These are phyloP conservation scores for Blastobotrys terrestris DNA, from an alignment of 805 yeast species.

Conservation along the genomic window DNA sequence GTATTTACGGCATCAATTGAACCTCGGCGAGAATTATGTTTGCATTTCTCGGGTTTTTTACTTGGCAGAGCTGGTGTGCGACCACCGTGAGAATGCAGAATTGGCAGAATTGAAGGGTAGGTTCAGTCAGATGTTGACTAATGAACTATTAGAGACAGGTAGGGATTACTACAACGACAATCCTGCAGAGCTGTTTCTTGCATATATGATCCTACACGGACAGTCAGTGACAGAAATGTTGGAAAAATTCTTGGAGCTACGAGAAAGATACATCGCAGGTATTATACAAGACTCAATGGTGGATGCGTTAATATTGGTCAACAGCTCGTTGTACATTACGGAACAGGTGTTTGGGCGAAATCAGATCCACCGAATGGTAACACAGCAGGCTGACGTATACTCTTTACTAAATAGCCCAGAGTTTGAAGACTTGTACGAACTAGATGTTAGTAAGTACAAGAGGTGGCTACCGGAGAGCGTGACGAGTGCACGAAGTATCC, in stretches of 20 bases:
- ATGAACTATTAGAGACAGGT: neutral
- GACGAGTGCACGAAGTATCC: slow-evolving; percentile 10
- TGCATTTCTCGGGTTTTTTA: neutral
- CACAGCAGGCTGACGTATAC: slow-evolving; percentile 14
- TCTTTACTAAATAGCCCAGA: slow-evolving; percentile 15
- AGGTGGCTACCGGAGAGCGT: slow-evolving; percentile 18
- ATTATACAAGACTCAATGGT: slow-evolving; percentile 7
- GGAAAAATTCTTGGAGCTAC: slow-evolving; percentile 8
- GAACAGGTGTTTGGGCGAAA: slow-evolving; percentile 15
- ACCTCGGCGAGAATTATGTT: neutral
- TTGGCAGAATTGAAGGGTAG: neutral
- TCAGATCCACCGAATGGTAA: slow-evolving; percentile 11
- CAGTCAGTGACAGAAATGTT: slow-evolving; percentile 15
- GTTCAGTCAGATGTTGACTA: neutral
- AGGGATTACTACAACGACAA: slow-evolving; percentile 8
- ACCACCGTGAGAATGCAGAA: neutral
- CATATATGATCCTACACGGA: slow-evolving; percentile 17
- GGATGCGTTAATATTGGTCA: slow-evolving; percentile 9
- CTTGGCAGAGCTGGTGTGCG: neutral
- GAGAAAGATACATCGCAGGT: slow-evolving; percentile 7
- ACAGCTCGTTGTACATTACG: slow-evolving; percentile 10
- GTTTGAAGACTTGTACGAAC: slow-evolving; percentile 9
- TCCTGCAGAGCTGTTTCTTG: slow-evolving; percentile 16
- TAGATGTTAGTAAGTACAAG: slow-evolving; percentile 8
- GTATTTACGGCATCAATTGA: neutral